These are phyloP conservation scores for Viola pubescens DNA, from an alignment of 441 rosid species.

Conservation along the genomic window DNA sequence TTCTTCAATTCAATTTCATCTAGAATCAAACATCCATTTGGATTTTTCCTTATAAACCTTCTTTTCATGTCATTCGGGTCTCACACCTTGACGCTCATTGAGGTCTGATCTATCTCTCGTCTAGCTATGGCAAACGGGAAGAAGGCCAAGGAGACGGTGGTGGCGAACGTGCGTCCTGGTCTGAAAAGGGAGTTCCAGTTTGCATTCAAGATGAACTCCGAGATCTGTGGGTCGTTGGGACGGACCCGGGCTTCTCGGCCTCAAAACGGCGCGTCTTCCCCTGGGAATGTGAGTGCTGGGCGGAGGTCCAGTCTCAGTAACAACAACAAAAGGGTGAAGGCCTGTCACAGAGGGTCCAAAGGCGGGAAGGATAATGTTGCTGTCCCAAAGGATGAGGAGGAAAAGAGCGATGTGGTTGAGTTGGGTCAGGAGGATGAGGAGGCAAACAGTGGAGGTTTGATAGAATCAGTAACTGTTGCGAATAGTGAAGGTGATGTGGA, in stretches of 20 bases:
- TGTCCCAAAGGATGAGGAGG: constrained; percentile 31
- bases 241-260: constrained; percentile 56
- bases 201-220: constrained; percentile 65
- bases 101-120: no score
- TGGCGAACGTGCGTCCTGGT: constrained; percentile 60
- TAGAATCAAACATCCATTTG: no score
- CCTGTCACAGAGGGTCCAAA: background rate
- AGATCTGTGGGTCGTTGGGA: constrained; percentile 67
- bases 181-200: constrained; percentile 81
- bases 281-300: background rate
- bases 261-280: constrained; percentile 11
- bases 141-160: constrained; percentile 38
- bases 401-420: constrained; percentile 40
- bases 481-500: constrained; percentile 1
- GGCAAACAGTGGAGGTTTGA: constrained; percentile 16
- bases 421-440: constrained; percentile 30
- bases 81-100: no score
- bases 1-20: no score
- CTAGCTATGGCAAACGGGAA: constrained; percentile 63
- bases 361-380: constrained; percentile 9
- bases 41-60: no score
- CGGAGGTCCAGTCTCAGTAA: background rate
- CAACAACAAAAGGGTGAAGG: constrained; percentile 26
- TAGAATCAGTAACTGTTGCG: constrained; percentile 1
- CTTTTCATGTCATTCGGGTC: no score